Evolutionary conservation across 1,284 basidiomycete species (phyloP), one percentile per base, ranked within the genome.

Genomic region (Apiotrichum gamsii): DNA sequence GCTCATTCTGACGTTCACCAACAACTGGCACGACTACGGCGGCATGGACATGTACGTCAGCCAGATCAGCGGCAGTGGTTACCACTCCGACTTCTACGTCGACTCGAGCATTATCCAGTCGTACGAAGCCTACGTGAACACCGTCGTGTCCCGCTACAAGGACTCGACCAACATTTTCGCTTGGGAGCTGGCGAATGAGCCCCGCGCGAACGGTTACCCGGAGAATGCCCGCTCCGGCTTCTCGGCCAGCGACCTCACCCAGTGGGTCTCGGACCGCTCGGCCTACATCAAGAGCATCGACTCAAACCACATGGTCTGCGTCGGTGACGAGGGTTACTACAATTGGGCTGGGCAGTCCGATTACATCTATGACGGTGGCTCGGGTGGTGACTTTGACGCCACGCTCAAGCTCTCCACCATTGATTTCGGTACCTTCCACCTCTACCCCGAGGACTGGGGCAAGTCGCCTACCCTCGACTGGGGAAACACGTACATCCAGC

Each of bases 181-280:
- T 20, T 84, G 82, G 79, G 79, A 83, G 62, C 56, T 82, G 52
- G 81, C 80, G 16, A 83, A 83, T 59, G 82, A 83, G 57, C 74
- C 82, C 5, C 77, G 80, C 75, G 72, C 62, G 34, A 43, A 73
- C 9, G 38, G 21, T 1, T 6, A 6, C 25, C 8, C 6, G 25
- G 8, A 6, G 11, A 6, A 6, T 6, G 11, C 6, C 6, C 30
- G 43, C 5, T 72, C 78, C 0, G 61, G 62, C 28, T 81, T 78
- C 58, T 72, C 79, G 23, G 75, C 75, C 1, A 72, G 74, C 25
- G 72, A 75, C 2, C 60, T 81, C 11, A 70, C 66, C 33, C 74
- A 71, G 14, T 81, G 79, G 78, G 80, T 81, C 53, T 65, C 73
- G 2, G 71, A 61, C 0, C 54, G 82, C 20, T 74, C 80, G 0